Evolutionary conservation across 768 basidiomycete genomes (phyloP), one percentile per base, ranked within the genome.

Genomic region (Vararia minispora): DNA sequence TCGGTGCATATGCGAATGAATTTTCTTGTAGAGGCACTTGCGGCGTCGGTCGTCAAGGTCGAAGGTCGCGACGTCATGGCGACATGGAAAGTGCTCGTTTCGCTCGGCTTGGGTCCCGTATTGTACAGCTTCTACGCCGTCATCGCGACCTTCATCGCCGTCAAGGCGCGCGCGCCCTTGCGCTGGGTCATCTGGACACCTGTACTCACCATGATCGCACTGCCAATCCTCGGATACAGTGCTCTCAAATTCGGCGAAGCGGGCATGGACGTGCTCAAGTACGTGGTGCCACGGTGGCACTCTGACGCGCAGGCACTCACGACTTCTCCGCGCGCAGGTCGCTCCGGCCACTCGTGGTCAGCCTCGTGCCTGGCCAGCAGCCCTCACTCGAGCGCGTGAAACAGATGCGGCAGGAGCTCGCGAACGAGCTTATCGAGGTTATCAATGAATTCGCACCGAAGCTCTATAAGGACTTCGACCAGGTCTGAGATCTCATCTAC

Each of bases 241-340:
- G 86, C 92, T 4, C 71, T 98, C 31, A 94, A 95, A 57, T 97
- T 95, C 51, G 92, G 92, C 27, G 92, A 98, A 57, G 94, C 91
- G 26, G 94, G 92, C 28, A 81, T 92, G 74, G 92, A 98, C 51
- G 89, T 98, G 22, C 68, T 91, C 39, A 95, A 95, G 91, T 92
- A 47, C 52, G 81, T 62, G 11, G n/a, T 24, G 14, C 35, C 21
- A 21, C 25, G 12, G 24, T 35, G 23, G 33, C 34, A 40, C 39
- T 14, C 34, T 23, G 21, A 20, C 28, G 14, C 44, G 23, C 26
- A 23, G 38, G 28, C 24, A 34, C 39, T 50, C 9, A 39, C 41
- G 14, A 34, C 44, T 42, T 18, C 9, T 38, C 10, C 44, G 23
- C 40, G 14, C 37, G 8, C 25, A 94, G 90, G 57, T 95, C 92